A percentile compares a stretch with the other conserved stretches of the same genome.
Evolutionary conservation across 176 grass and related monocot species (phyloP).

Genomic region (Phoenix dactylifera): DNA sequence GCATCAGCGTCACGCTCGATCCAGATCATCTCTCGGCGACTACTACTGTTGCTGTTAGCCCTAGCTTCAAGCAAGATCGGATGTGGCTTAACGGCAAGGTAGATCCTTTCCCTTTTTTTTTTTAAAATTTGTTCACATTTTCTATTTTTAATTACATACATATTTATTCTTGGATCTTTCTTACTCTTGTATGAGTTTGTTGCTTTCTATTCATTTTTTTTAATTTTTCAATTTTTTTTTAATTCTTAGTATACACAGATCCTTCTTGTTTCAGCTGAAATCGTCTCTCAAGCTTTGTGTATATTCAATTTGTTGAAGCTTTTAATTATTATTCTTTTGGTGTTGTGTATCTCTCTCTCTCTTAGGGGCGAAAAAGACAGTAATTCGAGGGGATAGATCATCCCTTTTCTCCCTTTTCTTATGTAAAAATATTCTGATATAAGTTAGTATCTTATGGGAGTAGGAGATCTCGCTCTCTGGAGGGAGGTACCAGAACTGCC

Average conservation of each 20-base stretch:
- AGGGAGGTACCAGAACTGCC: constrained; percentile 68
- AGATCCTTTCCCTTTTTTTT: background rate
- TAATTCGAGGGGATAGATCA: too few species aligned
- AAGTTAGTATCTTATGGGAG: constrained; percentile 12
- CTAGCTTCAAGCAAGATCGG: constrained; percentile 63
- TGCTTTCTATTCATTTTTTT: too few species aligned
- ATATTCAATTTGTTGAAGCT: too few species aligned
- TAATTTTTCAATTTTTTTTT: background rate
- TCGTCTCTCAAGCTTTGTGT: too few species aligned
- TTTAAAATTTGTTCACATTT: background rate
- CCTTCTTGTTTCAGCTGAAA: background rate
- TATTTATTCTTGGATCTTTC: too few species aligned
- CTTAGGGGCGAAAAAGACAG: too few species aligned
- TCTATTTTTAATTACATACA: background rate
- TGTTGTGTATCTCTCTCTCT: too few species aligned
- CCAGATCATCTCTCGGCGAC: constrained; percentile 92
- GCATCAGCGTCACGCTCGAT: constrained; percentile 94
- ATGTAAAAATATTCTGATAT: background rate
- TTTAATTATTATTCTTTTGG: too few species aligned
- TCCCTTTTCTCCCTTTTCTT: too few species aligned
- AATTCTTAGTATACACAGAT: background rate
- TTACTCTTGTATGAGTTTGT: too few species aligned
- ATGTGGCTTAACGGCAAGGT: constrained; percentile 99
- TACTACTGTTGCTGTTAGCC: constrained; percentile 87
- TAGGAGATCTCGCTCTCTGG: constrained; percentile 68